Percentiles rank a stretch among this genome's conserved stretches.
These are phyloP conservation scores for Canariomyces notabilis DNA, from an alignment of 2,329 filamentous ascomycete genomes.

Conservation along the genomic window DNA sequence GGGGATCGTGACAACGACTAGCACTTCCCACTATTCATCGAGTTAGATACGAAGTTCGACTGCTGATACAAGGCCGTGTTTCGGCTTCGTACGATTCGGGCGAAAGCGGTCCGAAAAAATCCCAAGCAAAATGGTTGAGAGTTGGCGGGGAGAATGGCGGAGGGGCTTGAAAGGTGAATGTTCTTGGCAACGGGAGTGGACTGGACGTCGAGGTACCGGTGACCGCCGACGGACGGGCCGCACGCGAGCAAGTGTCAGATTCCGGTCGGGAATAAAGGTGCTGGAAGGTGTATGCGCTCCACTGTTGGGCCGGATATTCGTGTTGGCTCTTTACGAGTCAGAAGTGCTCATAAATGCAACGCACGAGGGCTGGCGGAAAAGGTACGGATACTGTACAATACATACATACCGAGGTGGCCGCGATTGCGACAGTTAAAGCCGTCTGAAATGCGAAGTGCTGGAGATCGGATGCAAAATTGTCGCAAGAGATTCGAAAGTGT, in stretches of 20 bases:
- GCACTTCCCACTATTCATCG: conserved; percentile 54
- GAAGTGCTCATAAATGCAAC: too few species aligned
- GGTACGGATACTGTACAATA: not conserved
- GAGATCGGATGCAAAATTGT: not conserved
- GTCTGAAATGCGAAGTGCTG: not conserved
- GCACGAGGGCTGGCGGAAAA: not conserved
- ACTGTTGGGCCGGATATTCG: not conserved
- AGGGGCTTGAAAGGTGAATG: conserved; percentile 16
- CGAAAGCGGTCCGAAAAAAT: not conserved
- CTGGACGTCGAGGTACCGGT: conserved; percentile 12
- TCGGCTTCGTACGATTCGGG: not conserved
- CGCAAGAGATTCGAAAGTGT: not conserved
- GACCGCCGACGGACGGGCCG: conserved; percentile 14
- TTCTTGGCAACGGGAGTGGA: conserved; percentile 17
- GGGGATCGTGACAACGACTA: conserved; percentile 51
- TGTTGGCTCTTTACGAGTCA: not conserved
- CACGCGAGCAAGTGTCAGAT: not conserved
- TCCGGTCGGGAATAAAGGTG: not conserved
- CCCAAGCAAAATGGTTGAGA: conserved; percentile 2
- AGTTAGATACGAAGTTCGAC: conserved; percentile 28
- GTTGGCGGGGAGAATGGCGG: conserved; percentile 4
- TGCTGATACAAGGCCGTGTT: not conserved
- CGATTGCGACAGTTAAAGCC: not conserved
- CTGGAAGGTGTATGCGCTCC: not conserved
- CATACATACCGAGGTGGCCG: not conserved